These are phyloP conservation scores for Phaeotremella fagi DNA, from an alignment of 768 basidiomycete genomes.

Conservation along the genomic window DNA sequence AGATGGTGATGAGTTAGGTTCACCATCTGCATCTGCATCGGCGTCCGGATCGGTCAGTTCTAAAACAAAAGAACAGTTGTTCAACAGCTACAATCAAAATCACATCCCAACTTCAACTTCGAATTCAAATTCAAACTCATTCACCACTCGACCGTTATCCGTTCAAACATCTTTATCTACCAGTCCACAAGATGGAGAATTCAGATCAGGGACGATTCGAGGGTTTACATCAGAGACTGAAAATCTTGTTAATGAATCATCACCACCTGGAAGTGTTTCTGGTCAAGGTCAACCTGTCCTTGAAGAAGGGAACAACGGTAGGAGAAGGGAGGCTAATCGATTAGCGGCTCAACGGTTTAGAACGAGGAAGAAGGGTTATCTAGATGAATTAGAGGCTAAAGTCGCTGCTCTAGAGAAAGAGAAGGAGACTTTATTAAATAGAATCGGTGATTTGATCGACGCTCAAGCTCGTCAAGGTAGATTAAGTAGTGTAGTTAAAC, in stretches of 20 bases:
- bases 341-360: constrained; percentile 45
- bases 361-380: constrained; percentile 47
- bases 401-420: constrained; percentile 38
- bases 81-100: no score
- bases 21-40: no score
- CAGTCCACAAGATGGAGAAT: background rate
- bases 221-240: no score
- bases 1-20: no score
- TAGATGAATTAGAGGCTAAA: constrained; percentile 40
- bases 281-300: no score
- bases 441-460: constrained; percentile 14
- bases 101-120: background rate
- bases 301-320: background rate
- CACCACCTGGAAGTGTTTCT: no score
- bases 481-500: no score
- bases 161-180: no score
- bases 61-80: no score
- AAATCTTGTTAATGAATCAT: no score
- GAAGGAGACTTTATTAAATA: constrained; percentile 21
- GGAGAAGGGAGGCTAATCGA: constrained; percentile 44
- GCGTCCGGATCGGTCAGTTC: no score
- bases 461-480: background rate
- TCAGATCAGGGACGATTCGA: background rate
- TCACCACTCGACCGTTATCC: background rate
- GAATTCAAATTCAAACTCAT: background rate